These are phyloP conservation scores for Detonula confervacea DNA, from an alignment of 352 stramenopile genomes.

Conservation along the genomic window DNA sequence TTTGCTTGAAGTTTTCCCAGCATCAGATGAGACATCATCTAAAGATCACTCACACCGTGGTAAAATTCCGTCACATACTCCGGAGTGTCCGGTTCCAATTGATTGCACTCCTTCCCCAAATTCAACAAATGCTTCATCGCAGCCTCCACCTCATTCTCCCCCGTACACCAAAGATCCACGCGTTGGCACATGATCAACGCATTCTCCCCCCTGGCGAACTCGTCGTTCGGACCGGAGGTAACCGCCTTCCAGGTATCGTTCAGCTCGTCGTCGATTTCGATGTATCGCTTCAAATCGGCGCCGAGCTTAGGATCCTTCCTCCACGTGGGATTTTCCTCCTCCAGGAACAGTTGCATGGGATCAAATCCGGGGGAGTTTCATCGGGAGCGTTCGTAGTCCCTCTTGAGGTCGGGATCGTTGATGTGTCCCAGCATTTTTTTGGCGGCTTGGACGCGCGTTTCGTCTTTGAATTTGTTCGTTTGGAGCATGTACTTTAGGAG, in stretches of 20 bases:
- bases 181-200: slow-evolving; percentile 82
- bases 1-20: no score
- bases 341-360: slow-evolving; percentile 64
- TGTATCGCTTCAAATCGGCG: slow-evolving; percentile 62
- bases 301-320: slow-evolving; percentile 62
- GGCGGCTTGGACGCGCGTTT: slow-evolving; percentile 72
- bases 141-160: slow-evolving; percentile 77
- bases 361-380: slow-evolving; percentile 77
- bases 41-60: slow-evolving; percentile 77
- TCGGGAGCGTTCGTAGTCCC: slow-evolving; percentile 64
- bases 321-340: slow-evolving; percentile 67
- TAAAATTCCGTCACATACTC: slow-evolving; percentile 83
- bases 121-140: slow-evolving; percentile 83
- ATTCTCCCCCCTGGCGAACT: slow-evolving; percentile 76
- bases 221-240: slow-evolving; percentile 67
- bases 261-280: slow-evolving; percentile 66
- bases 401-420: slow-evolving; percentile 38
- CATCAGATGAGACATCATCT: no score
- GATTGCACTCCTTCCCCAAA: slow-evolving; percentile 75
- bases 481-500: slow-evolving; percentile 84
- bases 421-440: slow-evolving; percentile 67
- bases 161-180: slow-evolving; percentile 84
- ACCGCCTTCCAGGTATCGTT: slow-evolving; percentile 69
- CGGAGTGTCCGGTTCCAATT: slow-evolving; percentile 70
- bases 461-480: slow-evolving; percentile 72